Base-by-base conservation (phyloP, 73 alveolate genomes). In the Halteria grandinella region DNA sequence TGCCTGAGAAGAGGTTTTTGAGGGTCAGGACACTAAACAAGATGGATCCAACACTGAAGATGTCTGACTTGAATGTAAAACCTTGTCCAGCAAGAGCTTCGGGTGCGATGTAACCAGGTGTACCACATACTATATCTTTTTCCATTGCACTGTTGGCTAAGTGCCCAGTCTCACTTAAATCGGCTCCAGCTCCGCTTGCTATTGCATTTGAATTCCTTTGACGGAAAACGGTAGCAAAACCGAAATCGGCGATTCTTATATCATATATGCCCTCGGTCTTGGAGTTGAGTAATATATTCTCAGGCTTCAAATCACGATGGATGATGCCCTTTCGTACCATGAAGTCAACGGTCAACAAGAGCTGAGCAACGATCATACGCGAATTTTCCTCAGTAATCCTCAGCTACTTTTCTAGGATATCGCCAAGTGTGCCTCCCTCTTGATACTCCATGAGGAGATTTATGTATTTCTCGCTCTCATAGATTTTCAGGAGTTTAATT, bases 231-330 rank as follows among this genome's bases (percentile, higher is more conserved):
- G n/a, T 60, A 14, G 93, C 90, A 31, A 88, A 63, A 32, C 95
- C 95, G 54, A 88, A 88, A 80, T 88, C 95, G 24, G 83, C 79
- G 11, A 88, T 43, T 77, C 86, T 88, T 6, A 82, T 55, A 1
- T 60, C 62, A 28, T 31, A 51, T 21, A 83, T 69, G 1, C 76
- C 87, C 20, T 59, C 43, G 24, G 20, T 12, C 3, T 41, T 48
- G 37, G 90, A 52, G 37, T 29, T 60, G 15, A 81, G 41, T 6
- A 81, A 28, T 12, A 81, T 81, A 27, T 81, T 81, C 24, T 81
- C 86, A 8, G 72, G 74, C 20, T 81, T 81, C 11, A 81, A 41
- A 36, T 81, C 91, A 55, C 91, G 52, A 27, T 81, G 91, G 23
- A 81, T 58, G 18, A 81, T 51, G n/a, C 64, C 81, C 53, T 27